Base-by-base conservation (phyloP, 805 yeast genomes). In the Wickerhamomyces ciferrii region DNA sequence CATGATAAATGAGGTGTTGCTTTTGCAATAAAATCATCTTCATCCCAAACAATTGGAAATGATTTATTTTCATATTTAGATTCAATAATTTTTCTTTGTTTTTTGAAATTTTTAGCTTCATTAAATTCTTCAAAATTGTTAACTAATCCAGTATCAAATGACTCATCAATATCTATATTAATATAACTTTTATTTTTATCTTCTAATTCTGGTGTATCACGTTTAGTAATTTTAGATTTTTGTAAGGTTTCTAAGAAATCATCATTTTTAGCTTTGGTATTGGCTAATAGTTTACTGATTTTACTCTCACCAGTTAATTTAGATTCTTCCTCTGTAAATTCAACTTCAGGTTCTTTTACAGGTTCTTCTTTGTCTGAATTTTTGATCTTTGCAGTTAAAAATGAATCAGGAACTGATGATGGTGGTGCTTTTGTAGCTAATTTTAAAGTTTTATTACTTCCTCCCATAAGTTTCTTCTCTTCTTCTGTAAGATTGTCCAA, bases 1-100 rank as follows among this genome's bases (percentile, higher is more conserved):
- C 68, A 48, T 2, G 48, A 46, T 17, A 70, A 39, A 43, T 69
- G 63, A 21, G 66, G 60, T 21, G 60, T 51, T 2, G 65, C 59
- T 41, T 64, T 60, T 3, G 44, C 31, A 17, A 60, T 48, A 15
- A 79, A 48, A 37, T 60, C 65, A 10, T 50, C 50, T 20, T 64
- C 60, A 17, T 68, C 49, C 13, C 67, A 37, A 0, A 55, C 39
- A 0, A 53, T 54, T 4, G 73, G 62, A 25, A 31, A 53, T 52
- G 53, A 50, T n/a, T 39, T 49, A 46, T 36, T 52, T 39, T n/a
- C 40, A 32, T 54, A 51, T 42, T 44, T 68, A 57, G 46, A 42
- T 39, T 40, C 41, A n/a, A 39, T 54, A 9, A 44, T 13, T 14
- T 43, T 47, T 9, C 37, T 41, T 40, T 53, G 52, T 35, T 52